Evolutionary conservation across 495 filamentous ascomycete species (phyloP), one percentile per base, ranked within the genome.

Genomic region (Aspergillus haitiensis): DNA sequence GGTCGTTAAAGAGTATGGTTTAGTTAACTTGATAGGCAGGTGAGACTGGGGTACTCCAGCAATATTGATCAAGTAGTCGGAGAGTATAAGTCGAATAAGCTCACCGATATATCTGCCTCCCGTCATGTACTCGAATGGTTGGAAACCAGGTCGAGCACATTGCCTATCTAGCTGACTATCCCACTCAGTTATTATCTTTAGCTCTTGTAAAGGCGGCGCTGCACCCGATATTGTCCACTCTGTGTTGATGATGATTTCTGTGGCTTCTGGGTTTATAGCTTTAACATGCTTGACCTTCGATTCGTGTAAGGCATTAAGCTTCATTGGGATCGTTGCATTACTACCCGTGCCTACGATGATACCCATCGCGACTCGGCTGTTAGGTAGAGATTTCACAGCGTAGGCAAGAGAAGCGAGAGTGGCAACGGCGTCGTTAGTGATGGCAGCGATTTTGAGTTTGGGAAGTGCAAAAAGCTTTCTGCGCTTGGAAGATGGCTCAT

Each of bases 91-190:
- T 9, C 91, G 82, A 31, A 85, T 86, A n/a, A 95, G 78, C 75
- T 93, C 91, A 47, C 91, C 91, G 13, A 95, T 80, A 67, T 95
- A 95, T 15, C 90, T 81, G 0, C 91, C 91, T 15, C 88, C 83
- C 1, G 89, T 92, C 88, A 95, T 91, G 69, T 93, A 92, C 72
- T 95, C 91, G 55, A 93, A 86, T 1, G 91, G 91, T 66, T 93
- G 89, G 65, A 93, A 93, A 0, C 90, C 91, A 0, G 90, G 89
- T 1, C 81, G 81, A 65, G 89, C 84, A 66, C 86, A 85, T 10
- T 82, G 82, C 8, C 62, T 64, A 60, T 92, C 88, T 12, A 95
- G 77, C 56, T 79, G 72, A 3, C 70, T 60, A 64, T 95, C 91
- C 90, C 90, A 93, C 52, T 78, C 80, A 9, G 84, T 92, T 45